A percentile compares a stretch with the other conserved stretches of the same genome.
These are phyloP conservation scores for Capsicum pubescens DNA, from an alignment of 257 asterid genomes.

Conservation along the genomic window DNA sequence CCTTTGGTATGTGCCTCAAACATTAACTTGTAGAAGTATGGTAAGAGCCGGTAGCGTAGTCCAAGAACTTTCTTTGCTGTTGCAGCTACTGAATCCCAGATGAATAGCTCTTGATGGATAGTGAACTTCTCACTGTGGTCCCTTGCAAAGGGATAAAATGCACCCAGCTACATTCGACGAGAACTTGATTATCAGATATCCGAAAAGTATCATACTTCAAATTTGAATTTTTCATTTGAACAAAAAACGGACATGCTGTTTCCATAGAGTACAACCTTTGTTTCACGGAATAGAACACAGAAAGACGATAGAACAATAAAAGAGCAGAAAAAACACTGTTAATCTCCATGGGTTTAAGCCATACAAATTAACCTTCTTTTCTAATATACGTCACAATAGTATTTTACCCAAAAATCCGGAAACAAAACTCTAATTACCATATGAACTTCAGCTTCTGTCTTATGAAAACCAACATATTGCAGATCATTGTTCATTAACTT, in stretches of 20 bases:
- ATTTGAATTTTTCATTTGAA: no score
- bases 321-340: background rate
- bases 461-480: no score
- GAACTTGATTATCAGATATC: background rate
- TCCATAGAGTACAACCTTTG: no score
- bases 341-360: background rate
- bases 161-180: constrained; percentile 52
- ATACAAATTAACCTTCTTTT: background rate
- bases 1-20: constrained; percentile 61
- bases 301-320: background rate
- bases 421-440: no score
- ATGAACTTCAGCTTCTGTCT: no score
- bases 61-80: constrained; percentile 59
- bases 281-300: background rate
- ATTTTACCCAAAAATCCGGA: background rate
- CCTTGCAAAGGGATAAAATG: constrained; percentile 72
- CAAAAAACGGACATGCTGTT: no score
- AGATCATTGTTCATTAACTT: no score
- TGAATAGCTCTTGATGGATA: constrained; percentile 57
- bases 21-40: constrained; percentile 67
- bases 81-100: constrained; percentile 72
- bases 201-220: background rate
- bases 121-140: constrained; percentile 47
- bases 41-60: constrained; percentile 64
- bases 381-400: background rate